A percentile compares a stretch with the other conserved stretches of the same genome.
phyloP scores from a whole-genome alignment of 192 early-diverging fungal genomes.

The Linnemannia exigua region DNA sequence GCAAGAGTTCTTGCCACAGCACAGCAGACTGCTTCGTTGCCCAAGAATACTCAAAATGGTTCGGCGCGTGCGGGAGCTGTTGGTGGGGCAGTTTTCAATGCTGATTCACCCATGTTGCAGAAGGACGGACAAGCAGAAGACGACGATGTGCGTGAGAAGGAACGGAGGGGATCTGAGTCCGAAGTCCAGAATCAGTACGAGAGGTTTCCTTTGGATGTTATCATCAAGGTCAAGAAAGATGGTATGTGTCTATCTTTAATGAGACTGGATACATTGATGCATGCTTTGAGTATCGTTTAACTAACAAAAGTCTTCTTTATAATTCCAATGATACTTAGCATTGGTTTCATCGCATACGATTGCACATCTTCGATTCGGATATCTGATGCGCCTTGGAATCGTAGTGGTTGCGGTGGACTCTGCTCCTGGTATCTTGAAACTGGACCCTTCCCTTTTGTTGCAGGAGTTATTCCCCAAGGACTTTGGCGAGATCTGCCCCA shows the following conservation, averaged over 20 bases:
- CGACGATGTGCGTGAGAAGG: constrained; percentile 5
- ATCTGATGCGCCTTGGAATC: constrained; percentile 28
- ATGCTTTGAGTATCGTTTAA: not conserved
- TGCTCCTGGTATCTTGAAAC: constrained; percentile 27
- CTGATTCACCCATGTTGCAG: constrained; percentile 19
- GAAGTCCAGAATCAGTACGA: constrained; percentile 13
- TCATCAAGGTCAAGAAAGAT: constrained; percentile 40
- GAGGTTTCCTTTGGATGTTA: constrained; percentile 28
- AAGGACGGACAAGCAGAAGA: constrained; percentile 24
- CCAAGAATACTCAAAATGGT: not conserved
- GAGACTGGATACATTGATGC: no score
- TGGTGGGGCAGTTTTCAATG: not conserved
- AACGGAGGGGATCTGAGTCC: constrained; percentile 11
- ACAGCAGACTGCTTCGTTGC: not conserved
- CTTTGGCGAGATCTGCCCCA: constrained; percentile 26
- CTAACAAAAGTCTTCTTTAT: not conserved
- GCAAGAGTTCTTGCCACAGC: constrained; percentile 12
- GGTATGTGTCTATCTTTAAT: constrained; percentile 3
- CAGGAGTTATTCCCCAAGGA: constrained; percentile 28
- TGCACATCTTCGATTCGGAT: constrained; percentile 27
- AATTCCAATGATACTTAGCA: not conserved
- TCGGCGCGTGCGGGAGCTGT: not conserved
- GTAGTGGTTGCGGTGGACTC: constrained; percentile 35
- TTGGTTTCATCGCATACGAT: constrained; percentile 24
- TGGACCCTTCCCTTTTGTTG: constrained; percentile 18